phyloP scores from a whole-genome alignment of 176 grass and related monocot genomes.

The Thalia dealbata region DNA sequence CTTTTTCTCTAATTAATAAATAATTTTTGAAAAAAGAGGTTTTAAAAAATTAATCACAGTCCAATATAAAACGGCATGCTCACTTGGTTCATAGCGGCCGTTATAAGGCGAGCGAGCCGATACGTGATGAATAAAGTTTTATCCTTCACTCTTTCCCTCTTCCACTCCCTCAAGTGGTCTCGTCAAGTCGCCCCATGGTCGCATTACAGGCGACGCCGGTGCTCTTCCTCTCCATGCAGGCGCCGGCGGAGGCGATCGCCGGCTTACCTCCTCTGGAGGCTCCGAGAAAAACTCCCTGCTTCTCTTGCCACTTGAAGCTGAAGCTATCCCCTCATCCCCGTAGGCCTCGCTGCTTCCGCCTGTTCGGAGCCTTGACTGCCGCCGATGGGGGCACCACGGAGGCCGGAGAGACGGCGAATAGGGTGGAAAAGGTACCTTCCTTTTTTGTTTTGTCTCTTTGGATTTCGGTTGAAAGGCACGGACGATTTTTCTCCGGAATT shows the following conservation, averaged over 20 bases:
- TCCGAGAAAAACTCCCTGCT: background rate
- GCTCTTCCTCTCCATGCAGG: background rate
- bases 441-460: background rate
- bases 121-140: no score
- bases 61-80: no score
- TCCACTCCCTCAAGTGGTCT: no score
- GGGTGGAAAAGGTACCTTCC: background rate
- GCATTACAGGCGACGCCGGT: background rate
- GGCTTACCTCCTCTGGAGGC: background rate
- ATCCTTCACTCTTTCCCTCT: no score
- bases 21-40: no score
- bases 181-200: no score
- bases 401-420: background rate
- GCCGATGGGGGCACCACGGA: background rate
- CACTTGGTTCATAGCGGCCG: no score
- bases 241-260: background rate
- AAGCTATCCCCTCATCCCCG: background rate
- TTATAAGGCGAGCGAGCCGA: no score
- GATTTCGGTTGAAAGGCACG: background rate
- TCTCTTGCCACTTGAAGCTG: background rate
- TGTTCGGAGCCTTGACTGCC: background rate
- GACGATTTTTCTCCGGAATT: background rate
- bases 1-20: no score
- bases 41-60: no score
- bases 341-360: background rate